These are phyloP conservation scores for Melaleuca alternifolia DNA, from an alignment of 345 rosid species.

Conservation along the genomic window DNA sequence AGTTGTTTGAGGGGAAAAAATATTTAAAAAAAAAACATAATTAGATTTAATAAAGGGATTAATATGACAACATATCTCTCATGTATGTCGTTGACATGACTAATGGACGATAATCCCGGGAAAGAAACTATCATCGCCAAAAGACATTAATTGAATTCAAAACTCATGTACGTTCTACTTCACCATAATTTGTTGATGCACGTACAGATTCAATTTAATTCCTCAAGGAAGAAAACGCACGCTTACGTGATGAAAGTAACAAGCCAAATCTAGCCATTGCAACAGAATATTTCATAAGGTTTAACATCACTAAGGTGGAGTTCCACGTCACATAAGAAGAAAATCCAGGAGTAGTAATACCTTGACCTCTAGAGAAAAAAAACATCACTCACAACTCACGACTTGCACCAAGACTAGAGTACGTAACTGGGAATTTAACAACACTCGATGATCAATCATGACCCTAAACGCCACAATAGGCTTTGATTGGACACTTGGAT, in stretches of 20 bases:
- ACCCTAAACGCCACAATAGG: constrained; percentile 31
- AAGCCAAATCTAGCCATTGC: neutral
- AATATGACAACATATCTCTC: too few relatives aligned
- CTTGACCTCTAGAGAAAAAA: neutral
- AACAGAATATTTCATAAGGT: neutral
- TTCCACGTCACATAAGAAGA: neutral
- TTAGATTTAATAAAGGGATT: too few relatives aligned
- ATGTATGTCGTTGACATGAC: too few relatives aligned
- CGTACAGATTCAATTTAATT: too few relatives aligned
- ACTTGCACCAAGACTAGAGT: neutral
- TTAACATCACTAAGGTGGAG: neutral
- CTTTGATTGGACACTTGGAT: constrained; percentile 30
- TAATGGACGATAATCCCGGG: too few relatives aligned
- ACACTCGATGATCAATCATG: neutral
- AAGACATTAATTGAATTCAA: too few relatives aligned
- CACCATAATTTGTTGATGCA: too few relatives aligned
- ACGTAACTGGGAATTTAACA: neutral
- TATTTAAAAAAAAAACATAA: too few relatives aligned
- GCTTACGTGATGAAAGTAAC: neutral
- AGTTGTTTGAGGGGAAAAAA: too few relatives aligned
- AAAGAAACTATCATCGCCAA: too few relatives aligned
- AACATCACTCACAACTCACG: neutral
- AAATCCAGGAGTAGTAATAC: neutral
- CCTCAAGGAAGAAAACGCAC: too few relatives aligned
- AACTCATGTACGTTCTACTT: too few relatives aligned